A percentile compares a stretch with the other conserved stretches of the same genome.
Conservation (phyloP, 1,139 yeast species). For the Hansenula lynferdii region DNA sequence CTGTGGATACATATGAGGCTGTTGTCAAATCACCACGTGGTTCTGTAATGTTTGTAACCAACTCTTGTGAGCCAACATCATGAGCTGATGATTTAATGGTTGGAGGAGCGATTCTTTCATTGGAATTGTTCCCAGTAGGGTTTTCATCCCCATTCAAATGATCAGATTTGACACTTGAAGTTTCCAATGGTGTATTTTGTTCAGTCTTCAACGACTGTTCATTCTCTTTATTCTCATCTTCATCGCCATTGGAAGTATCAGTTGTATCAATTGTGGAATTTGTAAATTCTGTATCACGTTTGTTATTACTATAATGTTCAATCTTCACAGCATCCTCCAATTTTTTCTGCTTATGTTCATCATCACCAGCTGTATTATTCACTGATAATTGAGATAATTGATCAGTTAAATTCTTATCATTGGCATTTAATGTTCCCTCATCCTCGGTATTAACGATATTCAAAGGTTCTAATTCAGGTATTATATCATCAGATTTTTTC, state of each 20-base stretch:
- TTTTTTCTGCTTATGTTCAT: not conserved
- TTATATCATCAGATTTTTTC: not conserved
- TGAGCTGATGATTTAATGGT: not conserved
- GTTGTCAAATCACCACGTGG: not conserved
- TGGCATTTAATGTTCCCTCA: not conserved
- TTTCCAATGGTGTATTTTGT: not conserved
- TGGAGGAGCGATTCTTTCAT: not conserved
- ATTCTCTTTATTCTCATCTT: not conserved
- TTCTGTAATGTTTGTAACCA: not conserved
- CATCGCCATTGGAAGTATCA: not conserved
- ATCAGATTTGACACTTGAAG: not conserved
- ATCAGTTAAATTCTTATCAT: not conserved
- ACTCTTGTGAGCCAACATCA: conserved; percentile 6
- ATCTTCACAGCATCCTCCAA: conserved; percentile 1
- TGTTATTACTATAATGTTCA: not conserved
- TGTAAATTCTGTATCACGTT: not conserved
- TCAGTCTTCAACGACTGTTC: not conserved
- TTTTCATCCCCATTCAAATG: not conserved
- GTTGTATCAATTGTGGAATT: not conserved
- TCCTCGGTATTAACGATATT: not conserved
- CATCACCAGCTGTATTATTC: not conserved
- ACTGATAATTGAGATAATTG: not conserved
- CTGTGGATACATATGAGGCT: conserved; percentile 9
- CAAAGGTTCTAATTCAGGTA: not conserved
- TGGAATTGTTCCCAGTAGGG: no score